Evolutionary conservation across 2,329 filamentous ascomycete species (phyloP).

Genomic region (Curvularia verruculosa): DNA sequence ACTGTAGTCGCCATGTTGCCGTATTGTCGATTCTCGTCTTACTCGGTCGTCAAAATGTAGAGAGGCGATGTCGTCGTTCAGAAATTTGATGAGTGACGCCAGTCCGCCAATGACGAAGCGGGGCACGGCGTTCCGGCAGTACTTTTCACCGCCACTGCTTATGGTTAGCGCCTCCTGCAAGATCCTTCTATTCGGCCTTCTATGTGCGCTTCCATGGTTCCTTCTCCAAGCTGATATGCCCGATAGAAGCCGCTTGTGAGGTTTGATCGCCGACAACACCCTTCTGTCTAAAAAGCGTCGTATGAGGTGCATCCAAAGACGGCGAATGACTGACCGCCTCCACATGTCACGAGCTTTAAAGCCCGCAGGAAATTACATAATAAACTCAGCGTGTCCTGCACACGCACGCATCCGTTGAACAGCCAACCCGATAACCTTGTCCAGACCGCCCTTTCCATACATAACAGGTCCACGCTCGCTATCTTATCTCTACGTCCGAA

Average conservation of each 20-base stretch:
- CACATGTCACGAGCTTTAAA: slow-evolving; percentile 21
- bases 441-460: slow-evolving; percentile 15
- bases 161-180: slow-evolving; percentile 7
- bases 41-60: slow-evolving; percentile 4
- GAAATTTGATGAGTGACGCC: slow-evolving; percentile 39
- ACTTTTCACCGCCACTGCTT: slow-evolving; percentile 19
- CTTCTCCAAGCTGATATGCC: slow-evolving; percentile 24
- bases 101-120: slow-evolving; percentile 35
- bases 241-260: slow-evolving; percentile 32
- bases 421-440: slow-evolving; percentile 14
- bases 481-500: slow-evolving; percentile 7
- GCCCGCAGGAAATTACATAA: slow-evolving; percentile 40
- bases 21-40: slow-evolving; percentile 12
- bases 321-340: slow-evolving; percentile 28
- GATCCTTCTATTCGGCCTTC: slow-evolving; percentile 13
- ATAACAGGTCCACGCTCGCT: slow-evolving; percentile 13
- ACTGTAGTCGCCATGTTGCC: slow-evolving; percentile 91
- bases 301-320: slow-evolving; percentile 16
- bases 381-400: slow-evolving; percentile 18
- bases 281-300: slow-evolving; percentile 3
- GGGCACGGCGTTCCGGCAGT: slow-evolving; percentile 25
- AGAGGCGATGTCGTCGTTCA: slow-evolving; percentile 20
- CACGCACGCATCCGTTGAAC: slow-evolving; percentile 4
- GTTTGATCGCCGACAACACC: slow-evolving; percentile 13
- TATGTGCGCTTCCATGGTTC: slow-evolving; percentile 13